Conservation (phyloP, 169 alveolate species). For the Condylostoma magnum region DNA sequence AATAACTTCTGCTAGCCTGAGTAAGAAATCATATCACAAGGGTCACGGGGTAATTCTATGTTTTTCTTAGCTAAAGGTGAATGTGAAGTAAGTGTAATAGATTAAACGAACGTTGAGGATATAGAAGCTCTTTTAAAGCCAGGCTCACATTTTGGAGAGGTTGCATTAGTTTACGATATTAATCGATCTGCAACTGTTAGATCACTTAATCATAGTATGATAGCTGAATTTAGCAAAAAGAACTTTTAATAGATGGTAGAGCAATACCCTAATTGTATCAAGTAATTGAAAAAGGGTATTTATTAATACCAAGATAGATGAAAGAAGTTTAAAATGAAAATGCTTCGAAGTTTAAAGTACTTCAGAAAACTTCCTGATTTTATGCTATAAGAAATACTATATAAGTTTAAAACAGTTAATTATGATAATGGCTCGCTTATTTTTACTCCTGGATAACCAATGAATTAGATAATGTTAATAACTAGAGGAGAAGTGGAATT, state of each 20-base stretch:
- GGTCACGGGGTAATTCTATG: neutral
- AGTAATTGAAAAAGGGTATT: neutral
- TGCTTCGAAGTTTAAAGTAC: neutral
- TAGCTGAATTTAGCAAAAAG: neutral
- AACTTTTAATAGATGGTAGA: neutral
- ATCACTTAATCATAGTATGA: neutral
- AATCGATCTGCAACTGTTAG: neutral
- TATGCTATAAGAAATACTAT: neutral
- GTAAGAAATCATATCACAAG: neutral
- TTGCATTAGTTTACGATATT: neutral
- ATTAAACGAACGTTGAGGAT: neutral
- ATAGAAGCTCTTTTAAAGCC: neutral
- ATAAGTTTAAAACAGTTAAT: neutral
- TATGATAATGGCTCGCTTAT: neutral
- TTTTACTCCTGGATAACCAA: neutral
- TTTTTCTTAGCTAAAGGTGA: neutral
- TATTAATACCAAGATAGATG: neutral
- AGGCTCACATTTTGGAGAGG: neutral
- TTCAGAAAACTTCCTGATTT: neutral
- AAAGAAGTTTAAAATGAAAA: neutral
- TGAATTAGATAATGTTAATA: neutral
- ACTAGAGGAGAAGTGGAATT: neutral
- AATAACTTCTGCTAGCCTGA: neutral
- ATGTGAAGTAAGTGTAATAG: neutral
- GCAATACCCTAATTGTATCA: neutral